Evolutionary conservation across 2,329 filamentous ascomycete species (phyloP), one percentile per base, ranked within the genome.

Genomic region (Zasmidium angulare): DNA sequence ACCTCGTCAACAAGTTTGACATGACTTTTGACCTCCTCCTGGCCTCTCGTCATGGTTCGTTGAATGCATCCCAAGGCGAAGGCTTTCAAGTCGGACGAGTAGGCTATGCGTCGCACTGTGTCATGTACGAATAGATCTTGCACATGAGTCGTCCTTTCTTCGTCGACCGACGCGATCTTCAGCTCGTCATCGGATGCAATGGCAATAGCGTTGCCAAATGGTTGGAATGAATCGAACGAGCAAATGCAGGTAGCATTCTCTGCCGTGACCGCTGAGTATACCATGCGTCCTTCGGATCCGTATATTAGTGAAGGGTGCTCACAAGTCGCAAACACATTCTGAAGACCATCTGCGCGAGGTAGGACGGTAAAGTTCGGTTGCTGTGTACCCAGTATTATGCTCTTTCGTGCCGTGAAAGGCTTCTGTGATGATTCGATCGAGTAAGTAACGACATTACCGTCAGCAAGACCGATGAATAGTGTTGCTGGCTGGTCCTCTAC

Each of bases 221-320:
- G 89, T 66, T 88, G 86, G 46, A 62, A 64, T 0, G 89, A 83
- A 72, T 97, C 85, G 70, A 99, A 96, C 0, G 89, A 84, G 61
- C 90, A 95, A 4, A 98, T 87, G 50, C 86, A 88, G 0, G 87
- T 88, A 0, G 91, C 90, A 63, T 92, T 88, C 62, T 96, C 90
- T 2, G 93, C 91, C 12, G 93, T 96, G 1, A 97, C 91, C 1
- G 95, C 93, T 3, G 93, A 96, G 76, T 96, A 99, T 0, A 96
- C 86, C 46, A 97, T 89, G 21, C 93, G 85, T 0, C 90, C 91
- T 71, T 97, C 92, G 0, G 88, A 87, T 9, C 89, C 90, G 71
- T 99, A 97, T 51, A 99, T 96, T 56, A 99, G 77, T 63, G 91
- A 97, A 0, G 95, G 90, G 71, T 97, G 91, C 69, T 99, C 95